Base-by-base conservation (phyloP, 768 basidiomycete genomes). In the Filobasidium wieringae region DNA sequence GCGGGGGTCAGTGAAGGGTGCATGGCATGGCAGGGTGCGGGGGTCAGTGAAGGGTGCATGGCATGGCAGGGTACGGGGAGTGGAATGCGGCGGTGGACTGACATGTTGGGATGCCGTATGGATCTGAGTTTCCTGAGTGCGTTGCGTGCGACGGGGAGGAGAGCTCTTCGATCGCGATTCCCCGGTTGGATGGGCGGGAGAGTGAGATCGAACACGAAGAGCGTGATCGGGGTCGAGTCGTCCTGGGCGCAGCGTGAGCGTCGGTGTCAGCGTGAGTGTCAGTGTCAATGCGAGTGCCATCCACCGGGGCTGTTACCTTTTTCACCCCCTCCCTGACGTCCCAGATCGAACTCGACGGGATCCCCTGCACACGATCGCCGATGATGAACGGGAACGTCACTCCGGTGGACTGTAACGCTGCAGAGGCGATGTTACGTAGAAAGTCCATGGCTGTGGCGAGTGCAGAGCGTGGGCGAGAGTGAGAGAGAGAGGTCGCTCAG, bases 351-450 rank as follows among this genome's bases (percentile, higher is more conserved):
- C 82, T 74, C n/a, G 72, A 74, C n/a, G 81, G 87, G 57, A 82
- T 78, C 22, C 82, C 80, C 4, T 79, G 71, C 47, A 88, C 80
- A 63, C 86, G 86, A 29, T 79, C 68, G 33, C 90, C 91, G 4
- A 95, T 79, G 3, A 83, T 80, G 68, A 93, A 96, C 0, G 92
- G 91, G 24, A 92, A 78, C 63, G 85, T 86, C 14, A 96, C 79
- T 26, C 91, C 91, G 7, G 91, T 91, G 67, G 91, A 93, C 66
- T 88, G 86, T 1, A 96, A 87, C n/a, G 95, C 79, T 7, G 84
- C 65, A 15, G 72, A 72, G 29, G 72, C 71, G 59, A 73, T 71
- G 8, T 64, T 66, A 32, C 70, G 70, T 55, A 82, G 37, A 86
- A 90, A 41, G 87, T 90, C 7, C 90, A 90, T 43, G 83, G 87